Percentiles rank a stretch among this genome's conserved stretches.
These are phyloP conservation scores for Aaosphaeria arxii DNA, from an alignment of 2,329 filamentous ascomycete species.

Conservation along the genomic window DNA sequence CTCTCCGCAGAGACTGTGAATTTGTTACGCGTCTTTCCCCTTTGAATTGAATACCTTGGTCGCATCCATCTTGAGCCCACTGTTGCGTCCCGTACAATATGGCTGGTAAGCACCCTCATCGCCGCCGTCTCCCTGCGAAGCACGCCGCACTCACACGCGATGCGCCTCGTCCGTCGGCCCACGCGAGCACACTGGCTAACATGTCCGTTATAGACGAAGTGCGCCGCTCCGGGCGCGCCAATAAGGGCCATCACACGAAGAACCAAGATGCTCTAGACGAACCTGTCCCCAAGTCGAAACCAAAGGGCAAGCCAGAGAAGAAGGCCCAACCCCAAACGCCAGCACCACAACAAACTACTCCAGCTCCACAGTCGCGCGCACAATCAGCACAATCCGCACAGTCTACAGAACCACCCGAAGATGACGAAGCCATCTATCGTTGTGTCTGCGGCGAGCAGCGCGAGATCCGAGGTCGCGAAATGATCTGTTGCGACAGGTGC, in stretches of 20 bases:
- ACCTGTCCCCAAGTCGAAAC: constrained; percentile 36
- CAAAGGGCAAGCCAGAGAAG: constrained; percentile 45
- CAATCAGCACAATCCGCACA: constrained; percentile 28
- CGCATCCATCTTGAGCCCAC: constrained; percentile 29
- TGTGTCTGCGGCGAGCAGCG: constrained; percentile 84
- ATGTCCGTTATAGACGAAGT: constrained; percentile 63
- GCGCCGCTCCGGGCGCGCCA: constrained; percentile 89
- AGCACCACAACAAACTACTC: not conserved
- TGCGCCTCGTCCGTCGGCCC: not conserved
- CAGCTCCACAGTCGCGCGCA: constrained; percentile 11
- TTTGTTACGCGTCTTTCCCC: constrained; percentile 23
- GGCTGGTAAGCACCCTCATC: constrained; percentile 57
- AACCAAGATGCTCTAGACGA: constrained; percentile 61
- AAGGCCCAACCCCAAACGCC: constrained; percentile 44
- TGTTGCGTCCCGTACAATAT: constrained; percentile 41
- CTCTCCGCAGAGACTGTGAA: constrained; percentile 31
- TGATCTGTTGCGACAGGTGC: constrained; percentile 95
- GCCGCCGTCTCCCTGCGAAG: not conserved
- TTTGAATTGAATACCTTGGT: constrained; percentile 28
- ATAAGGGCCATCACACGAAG: constrained; percentile 93
- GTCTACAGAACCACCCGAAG: constrained; percentile 50
- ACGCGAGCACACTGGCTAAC: constrained; percentile 22
- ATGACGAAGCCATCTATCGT: constrained; percentile 73
- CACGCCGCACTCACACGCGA: not conserved
- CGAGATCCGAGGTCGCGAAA: constrained; percentile 81